A percentile compares a stretch with the other conserved stretches of the same genome.
Evolutionary conservation across 2,329 filamentous ascomycete genomes (phyloP).

Genomic region (Pseudocercospora macadamiae): DNA sequence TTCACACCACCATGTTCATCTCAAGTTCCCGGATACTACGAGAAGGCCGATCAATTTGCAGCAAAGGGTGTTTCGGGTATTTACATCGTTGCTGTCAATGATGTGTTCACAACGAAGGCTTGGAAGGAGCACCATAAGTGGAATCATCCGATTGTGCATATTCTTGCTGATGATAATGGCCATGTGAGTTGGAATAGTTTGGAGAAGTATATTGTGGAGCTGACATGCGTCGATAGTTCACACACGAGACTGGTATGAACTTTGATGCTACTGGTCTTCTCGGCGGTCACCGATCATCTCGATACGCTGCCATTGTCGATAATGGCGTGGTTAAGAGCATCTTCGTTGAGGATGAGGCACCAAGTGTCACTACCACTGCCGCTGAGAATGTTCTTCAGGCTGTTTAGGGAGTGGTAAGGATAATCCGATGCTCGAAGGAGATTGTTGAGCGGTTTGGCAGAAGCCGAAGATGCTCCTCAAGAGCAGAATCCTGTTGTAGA

Average conservation of each 20-base stretch:
- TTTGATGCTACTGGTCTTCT: conserved; percentile 31
- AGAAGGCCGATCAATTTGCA: conserved; percentile 32
- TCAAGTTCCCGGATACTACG: conserved; percentile 34
- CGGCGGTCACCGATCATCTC: conserved; percentile 30
- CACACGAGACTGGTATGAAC: conserved; percentile 28
- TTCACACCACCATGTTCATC: conserved; percentile 35
- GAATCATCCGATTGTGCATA: conserved; percentile 28
- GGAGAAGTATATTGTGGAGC: not conserved
- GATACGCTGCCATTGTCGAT: conserved; percentile 32
- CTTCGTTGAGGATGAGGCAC: conserved; percentile 33
- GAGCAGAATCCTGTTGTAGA: not conserved
- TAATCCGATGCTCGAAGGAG: too few species aligned
- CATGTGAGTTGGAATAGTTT: conserved; percentile 16
- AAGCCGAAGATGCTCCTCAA: not conserved
- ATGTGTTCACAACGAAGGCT: conserved; percentile 31
- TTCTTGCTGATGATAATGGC: conserved; percentile 33
- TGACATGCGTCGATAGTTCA: conserved; percentile 23
- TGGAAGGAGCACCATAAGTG: conserved; percentile 34
- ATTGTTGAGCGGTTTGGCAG: too few species aligned
- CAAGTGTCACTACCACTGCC: conserved; percentile 28
- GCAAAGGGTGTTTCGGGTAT: conserved; percentile 34
- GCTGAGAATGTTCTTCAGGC: conserved; percentile 29
- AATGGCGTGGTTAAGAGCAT: conserved; percentile 28
- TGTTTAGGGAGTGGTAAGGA: conserved; percentile 11
- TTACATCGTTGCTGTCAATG: conserved; percentile 35